phyloP scores from a whole-genome alignment of 441 rosid species.

The Gossypium davidsonii region DNA sequence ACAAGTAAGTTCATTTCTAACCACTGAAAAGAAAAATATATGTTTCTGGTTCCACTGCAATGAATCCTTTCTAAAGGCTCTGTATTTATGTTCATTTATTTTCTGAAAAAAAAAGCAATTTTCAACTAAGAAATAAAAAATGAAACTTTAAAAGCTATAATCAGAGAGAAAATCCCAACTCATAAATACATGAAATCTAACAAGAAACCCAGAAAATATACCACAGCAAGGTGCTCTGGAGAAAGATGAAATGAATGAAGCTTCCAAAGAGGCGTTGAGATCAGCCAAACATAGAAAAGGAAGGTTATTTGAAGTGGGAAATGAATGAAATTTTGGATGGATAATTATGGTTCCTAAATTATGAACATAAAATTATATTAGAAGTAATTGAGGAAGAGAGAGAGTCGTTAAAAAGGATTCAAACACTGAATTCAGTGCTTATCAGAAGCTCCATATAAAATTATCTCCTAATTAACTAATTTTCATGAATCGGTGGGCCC shows the following conservation, averaged over 20 bases:
- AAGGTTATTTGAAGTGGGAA: too few relatives aligned
- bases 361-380: too few relatives aligned
- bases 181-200: background rate
- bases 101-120: background rate
- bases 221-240: constrained; percentile 78
- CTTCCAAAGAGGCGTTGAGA: constrained; percentile 21
- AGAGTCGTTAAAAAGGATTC: background rate
- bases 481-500: constrained; percentile 12
- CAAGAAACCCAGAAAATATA: constrained; percentile 13
- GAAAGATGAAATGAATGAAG: constrained; percentile 31
- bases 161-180: background rate
- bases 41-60: background rate
- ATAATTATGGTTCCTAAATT: too few relatives aligned
- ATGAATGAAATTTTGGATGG: too few relatives aligned
- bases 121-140: background rate
- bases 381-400: background rate
- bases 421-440: constrained; percentile 15
- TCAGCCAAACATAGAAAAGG: constrained; percentile 10
- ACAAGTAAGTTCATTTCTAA: background rate
- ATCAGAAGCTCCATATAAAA: constrained; percentile 17
- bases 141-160: background rate
- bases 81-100: background rate
- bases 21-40: background rate
- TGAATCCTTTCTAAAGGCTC: background rate
- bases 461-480: background rate